A percentile compares a stretch with the other conserved stretches of the same genome.
phyloP scores from a whole-genome alignment of 2,329 filamentous ascomycete genomes.

The Volutella citrinella region DNA sequence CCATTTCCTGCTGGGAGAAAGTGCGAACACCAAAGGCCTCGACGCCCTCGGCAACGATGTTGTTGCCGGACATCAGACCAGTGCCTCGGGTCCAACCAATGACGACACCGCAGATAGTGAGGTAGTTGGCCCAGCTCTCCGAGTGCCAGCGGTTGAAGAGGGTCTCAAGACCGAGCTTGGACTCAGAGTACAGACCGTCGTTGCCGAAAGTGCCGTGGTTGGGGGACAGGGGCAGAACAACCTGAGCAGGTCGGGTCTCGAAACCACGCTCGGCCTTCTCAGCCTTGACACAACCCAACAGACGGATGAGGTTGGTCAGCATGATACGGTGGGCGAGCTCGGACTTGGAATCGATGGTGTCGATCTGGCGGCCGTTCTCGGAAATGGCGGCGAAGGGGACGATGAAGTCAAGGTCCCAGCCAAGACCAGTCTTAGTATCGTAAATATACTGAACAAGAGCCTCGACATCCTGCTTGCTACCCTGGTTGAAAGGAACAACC shows the following conservation, averaged over 20 bases:
- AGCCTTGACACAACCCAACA: slow-evolving; percentile 85
- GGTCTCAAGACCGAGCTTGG: slow-evolving; percentile 94
- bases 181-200: slow-evolving; percentile 97
- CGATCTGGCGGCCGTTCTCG: slow-evolving; percentile 96
- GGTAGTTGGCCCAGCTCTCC: slow-evolving; percentile 94
- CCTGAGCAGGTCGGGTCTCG: slow-evolving; percentile 93
- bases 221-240: slow-evolving; percentile 91
- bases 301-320: slow-evolving; percentile 92
- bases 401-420: slow-evolving; percentile 96
- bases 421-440: slow-evolving; percentile 90
- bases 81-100: slow-evolving; percentile 99
- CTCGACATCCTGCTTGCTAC: slow-evolving; percentile 96
- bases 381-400: slow-evolving; percentile 97
- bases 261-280: slow-evolving; percentile 87
- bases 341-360: slow-evolving; percentile 93
- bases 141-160: slow-evolving; percentile 99
- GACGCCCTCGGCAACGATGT: slow-evolving; percentile 93
- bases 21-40: slow-evolving; percentile 96
- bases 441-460: slow-evolving; percentile 95
- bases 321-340: slow-evolving; percentile 98
- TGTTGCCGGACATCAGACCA: slow-evolving; percentile 96
- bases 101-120: slow-evolving; percentile 96
- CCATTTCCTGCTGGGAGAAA: slow-evolving; percentile 99
- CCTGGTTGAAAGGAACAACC: slow-evolving; percentile 98
- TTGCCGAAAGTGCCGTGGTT: slow-evolving; percentile 99